Conservation (phyloP, 768 basidiomycete genomes). For the Mycena chlorophos region DNA sequence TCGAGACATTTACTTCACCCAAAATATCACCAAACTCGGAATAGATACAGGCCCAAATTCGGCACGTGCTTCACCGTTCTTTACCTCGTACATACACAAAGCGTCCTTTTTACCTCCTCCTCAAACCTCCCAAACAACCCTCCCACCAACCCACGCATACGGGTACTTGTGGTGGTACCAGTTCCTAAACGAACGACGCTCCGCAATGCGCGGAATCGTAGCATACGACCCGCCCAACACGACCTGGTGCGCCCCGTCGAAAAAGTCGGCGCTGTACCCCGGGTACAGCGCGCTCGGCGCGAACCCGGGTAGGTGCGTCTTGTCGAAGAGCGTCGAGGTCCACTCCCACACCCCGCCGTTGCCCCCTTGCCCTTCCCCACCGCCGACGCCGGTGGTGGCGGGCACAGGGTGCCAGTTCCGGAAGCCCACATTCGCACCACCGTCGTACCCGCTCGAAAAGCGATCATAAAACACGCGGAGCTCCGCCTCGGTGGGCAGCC, state of each 20-base stretch:
- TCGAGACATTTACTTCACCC: too few relatives aligned
- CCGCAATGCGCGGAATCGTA: slow-evolving; percentile 80
- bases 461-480: slow-evolving; percentile 76
- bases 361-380: slow-evolving; percentile 57
- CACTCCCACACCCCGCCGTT: slow-evolving; percentile 99
- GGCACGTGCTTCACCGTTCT: too few relatives aligned
- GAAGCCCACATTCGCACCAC: slow-evolving; percentile 82
- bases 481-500: slow-evolving; percentile 90
- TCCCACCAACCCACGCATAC: slow-evolving; percentile 83
- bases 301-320: slow-evolving; percentile 77
- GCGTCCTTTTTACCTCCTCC: neutral
- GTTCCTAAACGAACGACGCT: slow-evolving; percentile 77
- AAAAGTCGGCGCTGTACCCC: slow-evolving; percentile 91
- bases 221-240: slow-evolving; percentile 90
- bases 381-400: slow-evolving; percentile 61
- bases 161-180: slow-evolving; percentile 92
- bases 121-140: slow-evolving; percentile 47
- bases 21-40: too few relatives aligned
- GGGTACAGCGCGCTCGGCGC: slow-evolving; percentile 79
- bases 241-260: slow-evolving; percentile 81
- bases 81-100: too few relatives aligned
- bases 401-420: slow-evolving; percentile 93
- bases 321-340: slow-evolving; percentile 80
- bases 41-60: too few relatives aligned
- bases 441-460: slow-evolving; percentile 72